phyloP scores from a whole-genome alignment of 164 flowering plant genomes.

The Chimonanthus salicifolius region DNA sequence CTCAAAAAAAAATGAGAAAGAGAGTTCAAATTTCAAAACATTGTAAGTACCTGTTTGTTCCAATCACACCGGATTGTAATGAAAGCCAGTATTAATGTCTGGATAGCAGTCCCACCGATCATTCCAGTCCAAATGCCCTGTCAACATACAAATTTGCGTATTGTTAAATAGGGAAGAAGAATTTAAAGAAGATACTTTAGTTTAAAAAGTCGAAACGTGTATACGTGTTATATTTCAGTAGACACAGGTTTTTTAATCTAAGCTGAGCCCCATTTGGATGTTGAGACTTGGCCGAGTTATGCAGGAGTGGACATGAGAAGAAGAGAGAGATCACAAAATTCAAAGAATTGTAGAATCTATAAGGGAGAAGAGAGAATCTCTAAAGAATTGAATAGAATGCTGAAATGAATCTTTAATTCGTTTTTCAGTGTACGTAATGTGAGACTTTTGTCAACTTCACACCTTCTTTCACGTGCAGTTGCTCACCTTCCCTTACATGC shows the following conservation, averaged over 20 bases:
- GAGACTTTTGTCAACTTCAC: too few species aligned
- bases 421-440: too few species aligned
- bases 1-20: background rate
- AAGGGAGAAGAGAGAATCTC: too few species aligned
- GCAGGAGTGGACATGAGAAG: background rate
- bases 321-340: too few species aligned
- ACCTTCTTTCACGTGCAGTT: too few species aligned
- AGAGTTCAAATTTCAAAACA: background rate
- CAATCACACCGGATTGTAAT: slow-evolving; percentile 57
- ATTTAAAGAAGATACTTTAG: background rate
- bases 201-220: too few species aligned
- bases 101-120: slow-evolving; percentile 73
- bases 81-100: slow-evolving; percentile 47
- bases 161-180: background rate
- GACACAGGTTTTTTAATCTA: too few species aligned
- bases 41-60: slow-evolving; percentile 53
- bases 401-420: too few species aligned
- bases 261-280: background rate
- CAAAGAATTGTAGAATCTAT: too few species aligned
- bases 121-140: slow-evolving; percentile 80
- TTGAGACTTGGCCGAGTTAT: background rate
- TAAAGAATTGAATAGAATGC: too few species aligned
- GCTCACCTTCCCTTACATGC: too few species aligned
- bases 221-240: too few species aligned
- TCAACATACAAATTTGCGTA: background rate